Base-by-base conservation (phyloP, 495 filamentous ascomycete genomes). In the Penicillium nucicola region DNA sequence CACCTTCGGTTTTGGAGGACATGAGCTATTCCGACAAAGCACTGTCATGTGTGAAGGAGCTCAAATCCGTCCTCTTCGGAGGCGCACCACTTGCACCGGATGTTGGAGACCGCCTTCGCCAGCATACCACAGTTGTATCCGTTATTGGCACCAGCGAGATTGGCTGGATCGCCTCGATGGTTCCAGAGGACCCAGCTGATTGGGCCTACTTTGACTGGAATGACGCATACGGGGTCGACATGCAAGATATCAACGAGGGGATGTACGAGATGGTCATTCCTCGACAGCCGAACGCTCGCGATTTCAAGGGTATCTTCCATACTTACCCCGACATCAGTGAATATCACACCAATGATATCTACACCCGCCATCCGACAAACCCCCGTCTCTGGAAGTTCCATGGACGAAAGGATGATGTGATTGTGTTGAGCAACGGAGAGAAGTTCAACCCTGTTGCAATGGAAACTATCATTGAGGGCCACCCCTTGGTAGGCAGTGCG, bases 281-380 rank as follows among this genome's bases (percentile, higher is more conserved):
- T 11, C 60, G 60, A 7, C 36, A 41, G 6, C 10, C 18, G 5
- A 20, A 52, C 19, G 32, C 32, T 17, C 50, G 50, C 10, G 32
- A 51, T 13, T 63, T 62, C 5, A 78, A 83, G 15, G 71, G 72
- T 9, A 65, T 81, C 47, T 84, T 84, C 63, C 74, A 78, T 55
- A 77, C 73, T 6, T 83, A 79, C 44, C 82, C 81, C 5, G 63
- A 83, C 14, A 15, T 68, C 3, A 53, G 71, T 2, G 71, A 79
- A 49, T 85, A 76, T 51, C 66, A 65, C 11, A 86, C 80, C 18
- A 74, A 76, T 30, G 84, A 87, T 64, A 61, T 86, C 13, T 87
- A 71, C 58, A 65, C 61, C 25, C 69, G 58, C 10, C 70, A 74
- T 40, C 64, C 73, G 2, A 55, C 52, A 8, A 61, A 62, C 11